Base-by-base conservation (phyloP, 1,284 basidiomycete species). In the Peniophora sp. region DNA sequence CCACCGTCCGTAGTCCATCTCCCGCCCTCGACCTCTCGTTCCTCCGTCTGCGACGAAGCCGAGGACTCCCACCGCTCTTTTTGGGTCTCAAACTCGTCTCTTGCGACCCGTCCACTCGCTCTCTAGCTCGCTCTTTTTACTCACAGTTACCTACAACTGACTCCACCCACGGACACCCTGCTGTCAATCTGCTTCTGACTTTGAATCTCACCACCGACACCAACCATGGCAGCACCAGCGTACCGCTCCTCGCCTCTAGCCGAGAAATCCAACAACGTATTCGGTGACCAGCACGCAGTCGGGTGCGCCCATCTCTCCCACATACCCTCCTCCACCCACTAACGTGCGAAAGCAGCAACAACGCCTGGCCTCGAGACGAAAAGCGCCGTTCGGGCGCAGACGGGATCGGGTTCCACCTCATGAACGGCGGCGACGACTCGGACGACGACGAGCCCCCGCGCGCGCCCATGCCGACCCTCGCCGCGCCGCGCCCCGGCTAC, bases 401-500 rank as follows among this genome's bases (percentile, higher is more conserved):
- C 47, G 76, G 73, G 22, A 62, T 79, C n/a, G 76, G 79, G 3
- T 68, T 74, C 57, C 75, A 74, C 50, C 67, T 78, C 51, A 67
- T 81, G 65, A 75, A 72, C 55, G 70, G 66, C 46, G 62, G 64
- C 57, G 68, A 78, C 69, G 57, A 58, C 47, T 57, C 59, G 49
- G 57, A 60, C 51, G 62, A 63, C 52, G 73, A 71, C 52, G 72
- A 75, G 55, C 71, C 15, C 15, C 37, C 37, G 8, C 37, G 37
- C n/a, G 37, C 37, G 18, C 37, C 37, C 6, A 41, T 41, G 37
- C 37, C 37, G 8, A 20, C 74, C 3, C 78, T 87, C 54, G 84
- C 80, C 10, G 79, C 83, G 3, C 85, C 85, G 27, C 74, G 74
- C 37, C 85, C 86, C 3, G 85, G 86, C 9, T 88, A 88, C 59